Percentiles rank a stretch among this genome's conserved stretches.
Conservation (phyloP, 306 rosid species). For the Cucurbita argyrosperma region DNA sequence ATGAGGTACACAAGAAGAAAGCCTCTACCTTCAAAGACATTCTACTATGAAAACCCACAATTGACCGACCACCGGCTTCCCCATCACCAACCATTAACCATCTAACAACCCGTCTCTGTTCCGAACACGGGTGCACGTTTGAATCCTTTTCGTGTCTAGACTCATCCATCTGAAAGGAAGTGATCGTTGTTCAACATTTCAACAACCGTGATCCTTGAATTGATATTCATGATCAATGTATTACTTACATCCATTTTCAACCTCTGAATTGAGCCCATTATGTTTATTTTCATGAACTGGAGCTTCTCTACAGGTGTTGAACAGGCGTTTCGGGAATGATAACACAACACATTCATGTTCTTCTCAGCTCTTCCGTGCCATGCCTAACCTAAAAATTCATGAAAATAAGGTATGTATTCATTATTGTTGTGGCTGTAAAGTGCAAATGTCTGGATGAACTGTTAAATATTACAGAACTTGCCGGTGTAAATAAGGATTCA, state of each 20-base stretch:
- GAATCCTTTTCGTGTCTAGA: too few relatives aligned
- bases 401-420: not conserved
- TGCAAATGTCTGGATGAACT: not conserved
- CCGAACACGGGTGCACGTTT: too few relatives aligned
- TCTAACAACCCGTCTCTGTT: too few relatives aligned
- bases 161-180: not conserved
- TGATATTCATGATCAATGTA: not conserved
- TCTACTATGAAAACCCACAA: too few relatives aligned
- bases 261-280: not conserved
- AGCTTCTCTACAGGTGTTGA: not conserved
- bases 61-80: too few relatives aligned
- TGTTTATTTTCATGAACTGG: not conserved
- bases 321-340: not conserved
- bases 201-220: too few relatives aligned
- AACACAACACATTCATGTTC: not conserved
- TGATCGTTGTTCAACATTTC: not conserved
- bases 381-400: not conserved
- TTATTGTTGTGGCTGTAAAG: not conserved
- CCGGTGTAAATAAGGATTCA: not conserved
- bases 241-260: not conserved
- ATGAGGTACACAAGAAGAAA: too few relatives aligned
- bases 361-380: not conserved
- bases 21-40: too few relatives aligned
- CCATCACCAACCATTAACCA: too few relatives aligned
- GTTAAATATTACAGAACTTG: not conserved